phyloP scores from a whole-genome alignment of 1,284 basidiomycete species.

The Meira miltonrushii region DNA sequence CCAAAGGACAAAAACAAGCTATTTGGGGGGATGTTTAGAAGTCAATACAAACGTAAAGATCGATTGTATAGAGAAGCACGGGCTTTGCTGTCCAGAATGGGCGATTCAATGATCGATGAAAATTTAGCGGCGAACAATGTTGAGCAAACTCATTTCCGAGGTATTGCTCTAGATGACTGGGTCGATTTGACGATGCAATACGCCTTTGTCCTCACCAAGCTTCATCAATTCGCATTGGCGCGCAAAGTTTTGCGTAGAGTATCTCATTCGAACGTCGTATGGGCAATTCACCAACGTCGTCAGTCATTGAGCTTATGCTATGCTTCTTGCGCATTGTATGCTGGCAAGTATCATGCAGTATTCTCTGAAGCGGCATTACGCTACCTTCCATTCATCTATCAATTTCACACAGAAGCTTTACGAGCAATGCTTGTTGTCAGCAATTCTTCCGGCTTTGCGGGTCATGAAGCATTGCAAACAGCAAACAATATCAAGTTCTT shows the following conservation, averaged over 20 bases:
- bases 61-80: constrained; percentile 17
- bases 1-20: constrained; percentile 60
- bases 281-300: constrained; percentile 33
- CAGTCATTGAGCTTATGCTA: constrained; percentile 32
- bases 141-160: constrained; percentile 61
- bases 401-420: constrained; percentile 44
- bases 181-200: constrained; percentile 82
- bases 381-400: constrained; percentile 32
- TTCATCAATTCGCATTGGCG: constrained; percentile 59
- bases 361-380: constrained; percentile 24
- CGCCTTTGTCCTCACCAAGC: constrained; percentile 68
- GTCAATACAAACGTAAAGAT: neutral
- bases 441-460: constrained; percentile 37
- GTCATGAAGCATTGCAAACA: constrained; percentile 27
- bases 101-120: constrained; percentile 65
- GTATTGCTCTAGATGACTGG: constrained; percentile 81
- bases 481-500: constrained; percentile 35
- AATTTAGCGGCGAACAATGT: neutral
- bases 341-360: constrained; percentile 24
- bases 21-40: constrained; percentile 48
- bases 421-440: constrained; percentile 31
- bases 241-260: constrained; percentile 71
- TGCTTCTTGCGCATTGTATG: constrained; percentile 44
- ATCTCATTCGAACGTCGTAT: constrained; percentile 56
- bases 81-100: constrained; percentile 65